Evolutionary conservation across 192 early-diverging fungal species (phyloP), one percentile per base, ranked within the genome.

Genomic region (Spinellus fusiger): DNA sequence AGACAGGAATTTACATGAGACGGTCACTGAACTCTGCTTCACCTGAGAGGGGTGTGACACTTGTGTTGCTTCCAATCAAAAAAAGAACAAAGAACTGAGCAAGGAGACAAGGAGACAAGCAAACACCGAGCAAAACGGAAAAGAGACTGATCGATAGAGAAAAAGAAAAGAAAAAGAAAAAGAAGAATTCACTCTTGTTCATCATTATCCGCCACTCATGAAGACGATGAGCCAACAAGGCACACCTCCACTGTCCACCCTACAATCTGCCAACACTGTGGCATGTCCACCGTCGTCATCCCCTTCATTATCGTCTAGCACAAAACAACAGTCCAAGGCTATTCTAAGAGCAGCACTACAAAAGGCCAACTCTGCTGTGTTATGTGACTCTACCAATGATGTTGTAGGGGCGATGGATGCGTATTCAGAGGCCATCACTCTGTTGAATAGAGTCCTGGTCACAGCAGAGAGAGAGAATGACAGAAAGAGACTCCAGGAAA

Each of bases 311-410:
- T 40, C 31, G 44, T 13, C 38, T 32, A 48, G 54, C 35, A 18
- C 65, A 18, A 52, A 60, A 46, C 65, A 54, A n/a, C 31, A 54
- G 13, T 73, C 71, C 5, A 73, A 68, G 47, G 33, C 62, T 26
- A 64, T 73, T 32, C 34, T 73, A 49, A 46, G 56, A 29, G 60
- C 60, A 20, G 71, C 71, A 18, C 56, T 73, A 20, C 61, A 62
- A 33, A 63, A 65, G 46, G 71, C 71, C 13, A 66, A 73, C 56
- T 29, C 49, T 29, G 71, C 71, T 16, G 71, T 73, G 5, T 47
- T 68, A 12, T 64, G 55, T 33, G 71, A 73, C 56, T 56, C 56
- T 12, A 56, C 65, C 12, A 73, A 73, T 49, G 53, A 73, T 50
- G 60, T 73, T 15, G 29, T 48, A 20, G 62, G 66, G 4, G 71